Conservation (phyloP, 1,284 basidiomycete genomes). For the Apiotrichum gracile region DNA sequence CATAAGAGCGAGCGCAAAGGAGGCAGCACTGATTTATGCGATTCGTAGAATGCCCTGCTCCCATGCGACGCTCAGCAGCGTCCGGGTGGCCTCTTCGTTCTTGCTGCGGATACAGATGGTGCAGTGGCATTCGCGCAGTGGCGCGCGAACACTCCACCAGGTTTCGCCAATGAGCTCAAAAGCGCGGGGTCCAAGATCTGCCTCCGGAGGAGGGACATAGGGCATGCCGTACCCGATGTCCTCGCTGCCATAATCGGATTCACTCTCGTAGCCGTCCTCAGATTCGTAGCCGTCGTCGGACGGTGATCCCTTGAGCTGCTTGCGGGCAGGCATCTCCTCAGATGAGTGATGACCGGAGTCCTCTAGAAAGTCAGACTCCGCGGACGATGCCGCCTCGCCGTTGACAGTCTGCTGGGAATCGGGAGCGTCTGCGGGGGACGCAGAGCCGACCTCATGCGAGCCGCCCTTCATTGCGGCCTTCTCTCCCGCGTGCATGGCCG, state of each 20-base stretch:
- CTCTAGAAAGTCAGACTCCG: too few relatives aligned
- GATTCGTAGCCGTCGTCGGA: not conserved
- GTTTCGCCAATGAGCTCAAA: not conserved
- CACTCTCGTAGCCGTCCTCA: not conserved
- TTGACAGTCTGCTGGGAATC: too few relatives aligned
- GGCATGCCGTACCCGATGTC: conserved; percentile 2
- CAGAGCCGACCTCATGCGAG: too few relatives aligned
- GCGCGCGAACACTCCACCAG: conserved; percentile 7
- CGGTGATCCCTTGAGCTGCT: not conserved
- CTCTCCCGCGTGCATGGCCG: too few relatives aligned
- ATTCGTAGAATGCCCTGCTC: not conserved
- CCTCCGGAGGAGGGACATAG: not conserved
- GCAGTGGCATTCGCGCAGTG: conserved; percentile 12
- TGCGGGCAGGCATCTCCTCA: not conserved
- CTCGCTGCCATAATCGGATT: conserved; percentile 2
- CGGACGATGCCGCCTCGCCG: too few relatives aligned
- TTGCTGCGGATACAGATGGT: conserved; percentile 9
- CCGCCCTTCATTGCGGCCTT: too few relatives aligned
- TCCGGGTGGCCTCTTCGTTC: not conserved
- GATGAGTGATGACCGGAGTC: too few relatives aligned
- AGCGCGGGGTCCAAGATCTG: conserved; percentile 6
- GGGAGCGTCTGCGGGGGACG: not conserved
- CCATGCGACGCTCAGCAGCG: not conserved
- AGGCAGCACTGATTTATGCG: not conserved
- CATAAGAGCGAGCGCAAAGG: too few relatives aligned